phyloP scores from a whole-genome alignment of 2,329 filamentous ascomycete genomes.

The Immersiporthe knoxdaviesiana region DNA sequence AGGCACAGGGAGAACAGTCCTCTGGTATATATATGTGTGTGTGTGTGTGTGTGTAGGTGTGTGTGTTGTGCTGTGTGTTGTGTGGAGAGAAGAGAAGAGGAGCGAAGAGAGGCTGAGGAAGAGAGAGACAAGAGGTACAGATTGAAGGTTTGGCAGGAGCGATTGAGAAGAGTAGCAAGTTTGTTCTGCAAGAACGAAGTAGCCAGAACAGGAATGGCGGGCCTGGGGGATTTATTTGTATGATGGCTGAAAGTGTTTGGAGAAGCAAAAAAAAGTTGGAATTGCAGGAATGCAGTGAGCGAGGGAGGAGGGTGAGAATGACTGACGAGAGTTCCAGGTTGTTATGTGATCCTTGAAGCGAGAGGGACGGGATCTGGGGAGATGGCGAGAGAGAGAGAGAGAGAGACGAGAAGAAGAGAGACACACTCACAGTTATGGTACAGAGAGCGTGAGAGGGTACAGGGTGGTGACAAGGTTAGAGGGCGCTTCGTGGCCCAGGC shows the following conservation, averaged over 20 bases:
- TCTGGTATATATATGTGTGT: no score
- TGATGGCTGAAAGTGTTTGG: background rate
- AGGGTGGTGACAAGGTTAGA: conserved; percentile 5
- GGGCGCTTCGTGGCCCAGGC: conserved; percentile 7
- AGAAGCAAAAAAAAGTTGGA: background rate
- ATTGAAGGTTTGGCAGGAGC: background rate
- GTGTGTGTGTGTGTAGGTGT: background rate
- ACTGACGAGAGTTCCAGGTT: conserved; percentile 4
- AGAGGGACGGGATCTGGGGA: background rate
- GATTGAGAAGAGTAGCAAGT: background rate
- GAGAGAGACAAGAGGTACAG: background rate
- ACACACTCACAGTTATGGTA: background rate
- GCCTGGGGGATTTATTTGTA: background rate
- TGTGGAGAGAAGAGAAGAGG: background rate
- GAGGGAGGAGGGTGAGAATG: conserved; percentile 1
- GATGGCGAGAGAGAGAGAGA: background rate
- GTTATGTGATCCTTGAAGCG: background rate
- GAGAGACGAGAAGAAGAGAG: background rate
- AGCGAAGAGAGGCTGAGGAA: background rate
- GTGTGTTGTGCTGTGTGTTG: background rate
- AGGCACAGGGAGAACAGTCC: background rate
- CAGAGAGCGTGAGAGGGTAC: background rate
- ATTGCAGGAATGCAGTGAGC: conserved; percentile 5
- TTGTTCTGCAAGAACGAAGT: background rate
- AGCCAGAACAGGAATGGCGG: conserved; percentile 1